A percentile compares a stretch with the other conserved stretches of the same genome.
phyloP scores from a whole-genome alignment of 2,329 filamentous ascomycete species.

The Coleophoma eucalyptorum region DNA sequence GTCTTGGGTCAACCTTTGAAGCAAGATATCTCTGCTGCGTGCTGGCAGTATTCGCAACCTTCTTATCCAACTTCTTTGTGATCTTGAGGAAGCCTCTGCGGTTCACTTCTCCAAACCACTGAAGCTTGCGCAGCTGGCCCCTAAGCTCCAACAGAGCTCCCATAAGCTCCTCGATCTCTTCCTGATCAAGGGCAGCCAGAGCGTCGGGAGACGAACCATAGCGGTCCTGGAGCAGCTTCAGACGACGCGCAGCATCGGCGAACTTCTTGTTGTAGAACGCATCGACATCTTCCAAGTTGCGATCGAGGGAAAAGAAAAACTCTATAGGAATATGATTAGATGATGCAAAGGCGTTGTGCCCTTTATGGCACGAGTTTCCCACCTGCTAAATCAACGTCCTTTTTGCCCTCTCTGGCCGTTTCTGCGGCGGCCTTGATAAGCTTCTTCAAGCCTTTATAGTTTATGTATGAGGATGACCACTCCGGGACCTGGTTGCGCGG shows the following conservation, averaged over 20 bases:
- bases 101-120: conserved; percentile 98
- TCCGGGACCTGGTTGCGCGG: conserved; percentile 82
- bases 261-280: conserved; percentile 97
- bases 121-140: conserved; percentile 81
- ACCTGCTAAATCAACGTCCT: conserved; percentile 88
- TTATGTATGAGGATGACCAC: conserved; percentile 80
- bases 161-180: conserved; percentile 89
- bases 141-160: conserved; percentile 86
- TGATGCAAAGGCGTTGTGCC: conserved; percentile 23
- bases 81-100: conserved; percentile 95
- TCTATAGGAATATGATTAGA: conserved; percentile 53
- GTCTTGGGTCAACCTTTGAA: conserved; percentile 83
- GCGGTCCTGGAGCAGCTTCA: conserved; percentile 82
- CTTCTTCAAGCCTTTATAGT: conserved; percentile 92
- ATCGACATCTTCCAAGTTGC: conserved; percentile 96
- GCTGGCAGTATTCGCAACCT: conserved; percentile 61
- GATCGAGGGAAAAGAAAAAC: conserved; percentile 95
- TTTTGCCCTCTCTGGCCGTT: conserved; percentile 57
- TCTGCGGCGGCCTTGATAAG: conserved; percentile 76
- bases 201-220: conserved; percentile 74
- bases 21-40: conserved; percentile 84
- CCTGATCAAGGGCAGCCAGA: conserved; percentile 71
- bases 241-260: conserved; percentile 74
- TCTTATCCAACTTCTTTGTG: conserved; percentile 98
- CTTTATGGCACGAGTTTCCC: conserved; percentile 38